phyloP scores from a whole-genome alignment of 2,329 filamentous ascomycete species.

The Pezicula neosporulosa region DNA sequence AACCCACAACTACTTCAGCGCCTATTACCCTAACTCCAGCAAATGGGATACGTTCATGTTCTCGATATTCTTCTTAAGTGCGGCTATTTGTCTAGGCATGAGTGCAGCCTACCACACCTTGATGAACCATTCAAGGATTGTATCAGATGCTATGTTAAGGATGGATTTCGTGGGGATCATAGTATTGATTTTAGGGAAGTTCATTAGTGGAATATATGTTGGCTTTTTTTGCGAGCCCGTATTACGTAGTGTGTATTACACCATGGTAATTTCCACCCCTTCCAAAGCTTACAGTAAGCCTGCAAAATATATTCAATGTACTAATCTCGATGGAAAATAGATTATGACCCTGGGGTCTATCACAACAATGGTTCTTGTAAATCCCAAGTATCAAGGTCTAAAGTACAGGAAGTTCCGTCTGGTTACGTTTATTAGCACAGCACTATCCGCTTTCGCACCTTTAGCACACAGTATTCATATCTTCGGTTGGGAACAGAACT shows the following conservation, averaged over 20 bases:
- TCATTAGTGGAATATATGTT: slow-evolving; percentile 37
- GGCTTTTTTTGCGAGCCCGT: slow-evolving; percentile 35
- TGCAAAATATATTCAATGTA: neutral
- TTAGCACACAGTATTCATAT: slow-evolving; percentile 13
- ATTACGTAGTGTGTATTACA: slow-evolving; percentile 30
- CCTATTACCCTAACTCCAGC: slow-evolving; percentile 29
- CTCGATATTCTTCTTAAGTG: slow-evolving; percentile 34
- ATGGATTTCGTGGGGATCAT: slow-evolving; percentile 37
- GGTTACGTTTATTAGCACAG: slow-evolving; percentile 15
- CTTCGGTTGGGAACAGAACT: slow-evolving; percentile 10
- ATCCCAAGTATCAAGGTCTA: slow-evolving; percentile 17
- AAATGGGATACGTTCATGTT: slow-evolving; percentile 35
- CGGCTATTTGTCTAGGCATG: slow-evolving; percentile 32
- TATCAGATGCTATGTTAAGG: slow-evolving; percentile 33
- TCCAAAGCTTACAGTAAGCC: neutral
- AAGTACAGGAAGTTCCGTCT: slow-evolving; percentile 17
- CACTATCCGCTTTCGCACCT: slow-evolving; percentile 16
- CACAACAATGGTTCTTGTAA: slow-evolving; percentile 28
- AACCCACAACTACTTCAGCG: slow-evolving; percentile 25
- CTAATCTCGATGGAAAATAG: slow-evolving; percentile 16
- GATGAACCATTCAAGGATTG: slow-evolving; percentile 33
- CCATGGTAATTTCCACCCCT: slow-evolving; percentile 26
- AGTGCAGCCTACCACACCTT: slow-evolving; percentile 37
- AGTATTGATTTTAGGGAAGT: slow-evolving; percentile 33
- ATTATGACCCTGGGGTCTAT: slow-evolving; percentile 30